Evolutionary conservation across 805 yeast species (phyloP).

Genomic region (Sugiyamaella lignohabitans): DNA sequence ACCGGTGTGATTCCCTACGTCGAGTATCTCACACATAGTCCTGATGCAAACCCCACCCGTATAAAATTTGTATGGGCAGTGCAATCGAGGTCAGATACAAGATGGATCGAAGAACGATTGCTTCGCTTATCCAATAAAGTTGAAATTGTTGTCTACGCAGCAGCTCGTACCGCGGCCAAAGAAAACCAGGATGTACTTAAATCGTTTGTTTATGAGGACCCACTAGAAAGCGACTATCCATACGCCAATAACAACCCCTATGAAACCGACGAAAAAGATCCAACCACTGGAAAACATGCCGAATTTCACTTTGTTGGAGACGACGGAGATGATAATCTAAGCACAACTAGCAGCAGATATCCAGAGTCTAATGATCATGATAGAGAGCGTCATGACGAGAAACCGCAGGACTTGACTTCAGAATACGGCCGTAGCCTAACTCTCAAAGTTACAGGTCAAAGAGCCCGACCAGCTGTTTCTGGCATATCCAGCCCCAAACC

Average conservation of each 20-base stretch:
- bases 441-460: neutral
- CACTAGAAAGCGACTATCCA: no score
- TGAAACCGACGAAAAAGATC: no score
- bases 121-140: constrained; percentile 7
- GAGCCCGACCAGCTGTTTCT: neutral
- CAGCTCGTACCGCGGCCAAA: neutral
- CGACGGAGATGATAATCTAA: neutral
- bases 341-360: neutral
- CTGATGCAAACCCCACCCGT: constrained; percentile 9
- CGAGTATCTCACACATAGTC: constrained; percentile 22
- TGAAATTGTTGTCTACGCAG: constrained; percentile 14
- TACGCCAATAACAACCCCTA: no score
- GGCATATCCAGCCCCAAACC: no score
- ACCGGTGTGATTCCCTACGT: constrained; percentile 50
- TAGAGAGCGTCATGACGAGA: neutral
- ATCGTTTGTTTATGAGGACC: neutral
- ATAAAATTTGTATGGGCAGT: constrained; percentile 29
- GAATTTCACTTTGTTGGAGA: no score
- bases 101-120: constrained; percentile 20
- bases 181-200: neutral
- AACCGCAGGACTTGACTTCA: neutral
- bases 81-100: constrained; percentile 13
- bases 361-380: neutral
- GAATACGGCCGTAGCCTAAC: neutral
- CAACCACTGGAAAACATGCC: no score